Evolutionary conservation across 805 yeast genomes (phyloP).

Genomic region (Clavispora fructus): DNA sequence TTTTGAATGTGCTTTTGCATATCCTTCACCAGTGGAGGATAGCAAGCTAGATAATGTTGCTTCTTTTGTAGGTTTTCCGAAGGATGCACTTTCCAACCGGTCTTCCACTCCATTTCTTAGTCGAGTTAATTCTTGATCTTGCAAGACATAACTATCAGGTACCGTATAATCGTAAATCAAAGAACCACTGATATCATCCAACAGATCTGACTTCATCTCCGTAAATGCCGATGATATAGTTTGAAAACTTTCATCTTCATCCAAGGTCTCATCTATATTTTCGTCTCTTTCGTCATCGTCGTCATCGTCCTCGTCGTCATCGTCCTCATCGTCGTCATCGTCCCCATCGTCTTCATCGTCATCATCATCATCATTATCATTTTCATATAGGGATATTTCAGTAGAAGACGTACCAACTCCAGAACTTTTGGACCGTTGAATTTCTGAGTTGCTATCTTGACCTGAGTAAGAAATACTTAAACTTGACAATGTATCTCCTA

Average conservation of each 20-base stretch:
- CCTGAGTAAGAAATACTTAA: background rate
- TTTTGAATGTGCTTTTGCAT: background rate
- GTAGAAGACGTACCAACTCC: background rate
- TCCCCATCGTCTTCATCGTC: slow-evolving; percentile 13
- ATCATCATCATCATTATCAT: background rate
- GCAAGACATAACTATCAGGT: slow-evolving; percentile 12
- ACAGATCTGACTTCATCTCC: slow-evolving; percentile 36
- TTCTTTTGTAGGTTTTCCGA: background rate
- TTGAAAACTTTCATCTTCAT: slow-evolving; percentile 16
- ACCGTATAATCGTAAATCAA: slow-evolving; percentile 16
- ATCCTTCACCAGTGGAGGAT: background rate
- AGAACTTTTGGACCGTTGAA: background rate
- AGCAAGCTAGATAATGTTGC: background rate
- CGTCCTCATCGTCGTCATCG: slow-evolving; percentile 13
- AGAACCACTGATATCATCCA: slow-evolving; percentile 25
- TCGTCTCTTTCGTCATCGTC: slow-evolving; percentile 14
- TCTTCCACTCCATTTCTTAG: background rate
- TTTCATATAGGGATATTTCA: background rate
- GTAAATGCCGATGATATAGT: slow-evolving; percentile 31
- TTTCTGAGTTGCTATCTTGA: background rate
- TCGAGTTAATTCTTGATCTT: background rate
- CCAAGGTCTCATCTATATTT: slow-evolving; percentile 24
- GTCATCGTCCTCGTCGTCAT: too few species aligned
- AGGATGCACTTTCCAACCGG: background rate
- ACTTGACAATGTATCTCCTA: background rate